Evolutionary conservation across 2,329 filamentous ascomycete genomes (phyloP), one percentile per base, ranked within the genome.

Genomic region (Nothophoma quercina): DNA sequence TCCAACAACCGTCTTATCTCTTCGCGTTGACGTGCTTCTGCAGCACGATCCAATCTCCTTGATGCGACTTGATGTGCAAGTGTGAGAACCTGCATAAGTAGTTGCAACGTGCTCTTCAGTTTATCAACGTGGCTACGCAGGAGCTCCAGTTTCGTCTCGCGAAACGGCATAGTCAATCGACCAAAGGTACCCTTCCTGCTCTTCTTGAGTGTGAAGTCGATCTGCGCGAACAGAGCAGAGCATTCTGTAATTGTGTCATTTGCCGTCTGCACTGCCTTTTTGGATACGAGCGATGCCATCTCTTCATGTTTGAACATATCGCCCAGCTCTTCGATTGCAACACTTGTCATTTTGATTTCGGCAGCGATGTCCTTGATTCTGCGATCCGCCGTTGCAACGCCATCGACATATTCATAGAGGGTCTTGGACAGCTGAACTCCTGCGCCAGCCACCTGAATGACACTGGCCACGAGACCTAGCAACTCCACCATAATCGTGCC

Each of bases 401-500:
- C 50, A 22, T 71, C 68, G 7, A 60, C 69, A 58, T 71, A 71
- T 26, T 66, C 56, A 43, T 70, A 71, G 25, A 72, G 58, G 4
- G 64, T 62, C 32, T 69, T 55, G 3, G 65, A 68, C 21, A 72
- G 58, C 40, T 68, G 67, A 7, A 72, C 42, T 7, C 66, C 68
- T 12, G 68, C 62, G 3, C 63, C 67, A 21, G 64, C 69, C 10
- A 72, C 55, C 48, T 70, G 67, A 9, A 71, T 56, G 28, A 71
- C 63, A n/a, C 65, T 67, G 9, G 69, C 67, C 21, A 67, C 56
- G n/a, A 72, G 30, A 18, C 64, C 61, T 10, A 64, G 16, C 9
- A 47, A 47, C 30, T 70, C 69, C 2, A 67, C 65, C 67, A 70
- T 71, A 4, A 29, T 35, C 6, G 15, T 10, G n/a, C 8, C 16